A percentile compares a stretch with the other conserved stretches of the same genome.
phyloP scores from a whole-genome alignment of 495 filamentous ascomycete genomes.

The Penicillium egyptiacum region DNA sequence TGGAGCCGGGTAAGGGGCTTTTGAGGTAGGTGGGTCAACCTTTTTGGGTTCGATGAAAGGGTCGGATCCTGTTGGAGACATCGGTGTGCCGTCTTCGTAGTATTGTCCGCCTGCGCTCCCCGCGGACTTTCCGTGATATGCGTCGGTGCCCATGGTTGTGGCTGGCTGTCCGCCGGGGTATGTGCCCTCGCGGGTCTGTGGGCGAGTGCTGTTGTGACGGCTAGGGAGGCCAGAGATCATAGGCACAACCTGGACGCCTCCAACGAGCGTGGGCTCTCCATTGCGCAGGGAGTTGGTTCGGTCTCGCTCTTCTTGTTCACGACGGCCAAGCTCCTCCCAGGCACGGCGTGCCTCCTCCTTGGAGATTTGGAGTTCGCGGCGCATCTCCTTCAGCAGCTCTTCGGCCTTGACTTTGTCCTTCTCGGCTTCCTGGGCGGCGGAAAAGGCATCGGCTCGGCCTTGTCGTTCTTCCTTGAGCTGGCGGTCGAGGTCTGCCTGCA shows the following conservation, averaged over 20 bases:
- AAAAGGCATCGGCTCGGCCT: conserved; percentile 62
- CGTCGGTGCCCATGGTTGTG: conserved; percentile 27
- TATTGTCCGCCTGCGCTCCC: conserved; percentile 36
- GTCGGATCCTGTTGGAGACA: conserved; percentile 58
- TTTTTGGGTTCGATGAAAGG: conserved; percentile 51
- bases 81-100: conserved; percentile 43
- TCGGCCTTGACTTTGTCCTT: conserved; percentile 67
- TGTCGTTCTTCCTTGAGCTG: conserved; percentile 71
- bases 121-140: conserved; percentile 22
- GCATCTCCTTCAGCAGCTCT: conserved; percentile 78
- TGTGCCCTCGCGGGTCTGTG: conserved; percentile 49
- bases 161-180: conserved; percentile 35
- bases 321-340: conserved; percentile 93
- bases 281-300: conserved; percentile 79
- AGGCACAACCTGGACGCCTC: conserved; percentile 94
- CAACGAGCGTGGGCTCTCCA: conserved; percentile 85
- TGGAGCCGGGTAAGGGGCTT: conserved; percentile 33
- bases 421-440: conserved; percentile 62
- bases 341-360: conserved; percentile 95
- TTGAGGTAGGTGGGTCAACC: conserved; percentile 23
- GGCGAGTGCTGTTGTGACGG: conserved; percentile 56
- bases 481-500: conserved; percentile 75
- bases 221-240: conserved; percentile 77
- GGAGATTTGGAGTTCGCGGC: conserved; percentile 86
- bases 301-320: conserved; percentile 95